These are phyloP conservation scores for Schizopora paradoxa DNA, from an alignment of 1,284 basidiomycete species.

Conservation along the genomic window DNA sequence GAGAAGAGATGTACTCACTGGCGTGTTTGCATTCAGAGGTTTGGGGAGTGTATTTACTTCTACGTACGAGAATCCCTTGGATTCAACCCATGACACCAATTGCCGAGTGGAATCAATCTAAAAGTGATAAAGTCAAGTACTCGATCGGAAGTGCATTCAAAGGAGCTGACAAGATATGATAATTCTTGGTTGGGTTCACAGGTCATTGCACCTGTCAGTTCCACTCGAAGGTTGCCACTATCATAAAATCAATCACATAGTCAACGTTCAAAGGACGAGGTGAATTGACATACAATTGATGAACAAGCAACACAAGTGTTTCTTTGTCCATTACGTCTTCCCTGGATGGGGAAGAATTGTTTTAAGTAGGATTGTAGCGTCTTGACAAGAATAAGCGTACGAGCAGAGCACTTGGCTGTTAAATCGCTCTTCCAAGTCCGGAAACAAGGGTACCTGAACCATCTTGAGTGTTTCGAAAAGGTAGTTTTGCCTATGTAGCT, in stretches of 20 bases:
- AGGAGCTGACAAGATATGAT: conserved; percentile 65
- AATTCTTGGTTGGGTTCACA: conserved; percentile 74
- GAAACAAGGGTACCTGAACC: conserved; percentile 74
- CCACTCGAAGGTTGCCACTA: conserved; percentile 82
- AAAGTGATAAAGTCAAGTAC: background rate
- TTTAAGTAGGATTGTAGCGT: conserved; percentile 9
- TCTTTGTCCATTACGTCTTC: conserved; percentile 62
- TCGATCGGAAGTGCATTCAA: conserved; percentile 6
- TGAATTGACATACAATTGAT: conserved; percentile 73
- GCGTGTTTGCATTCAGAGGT: conserved; percentile 33
- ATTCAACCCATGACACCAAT: conserved; percentile 72
- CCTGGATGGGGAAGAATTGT: conserved; percentile 32
- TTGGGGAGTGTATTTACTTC: conserved; percentile 86
- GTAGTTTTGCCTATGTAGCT: conserved; percentile 77
- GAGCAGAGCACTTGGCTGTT: conserved; percentile 81
- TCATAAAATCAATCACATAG: background rate
- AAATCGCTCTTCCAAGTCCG: conserved; percentile 64
- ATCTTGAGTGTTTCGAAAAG: conserved; percentile 70
- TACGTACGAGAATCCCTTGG: conserved; percentile 65
- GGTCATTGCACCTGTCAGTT: conserved; percentile 65
- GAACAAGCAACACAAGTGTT: conserved; percentile 77
- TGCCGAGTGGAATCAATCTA: conserved; percentile 84
- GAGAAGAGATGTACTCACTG: too few species aligned
- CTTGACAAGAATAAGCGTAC: conserved; percentile 40
- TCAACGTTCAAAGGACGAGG: conserved; percentile 1